Base-by-base conservation (phyloP, 2,329 filamentous ascomycete genomes). In the Calonectria honghensis region DNA sequence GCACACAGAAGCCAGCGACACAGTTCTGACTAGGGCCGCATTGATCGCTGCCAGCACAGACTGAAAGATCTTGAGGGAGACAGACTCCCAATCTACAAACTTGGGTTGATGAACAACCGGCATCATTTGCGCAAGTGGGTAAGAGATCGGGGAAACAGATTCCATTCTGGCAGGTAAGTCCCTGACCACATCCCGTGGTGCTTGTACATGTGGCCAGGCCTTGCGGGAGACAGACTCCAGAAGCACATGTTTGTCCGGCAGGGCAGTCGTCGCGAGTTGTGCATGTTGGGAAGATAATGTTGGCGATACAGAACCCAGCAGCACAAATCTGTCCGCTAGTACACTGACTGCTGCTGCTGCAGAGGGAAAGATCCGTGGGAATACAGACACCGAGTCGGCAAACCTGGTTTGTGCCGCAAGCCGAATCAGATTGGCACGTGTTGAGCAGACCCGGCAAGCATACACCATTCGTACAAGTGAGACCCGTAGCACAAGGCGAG, bases 321-420 rank as follows among this genome's bases (percentile, higher is more conserved):
- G 45, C 27, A 39, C 68, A 70, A 13, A 9, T 10, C 16, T 52
- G 31, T 5, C 39, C 66, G 18, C 18, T 5, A 0, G 24, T 48
- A 9, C 66, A 70, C 10, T 63, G 35, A 24, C 13, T 32, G 13
- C 27, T 29, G 39, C 35, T 41, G 2, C 48, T 31, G 27, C 68
- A 72, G 3, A 37, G 24, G 3, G 63, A 45, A 10, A 72, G 20
- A 16, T 59, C 13, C 0, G 20, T 27, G 16, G 63, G 63, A 13
- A 72, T 24, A 14, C 70, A 72, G 1, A 66, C 37, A 1, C 70
- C 70, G 3, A 72, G 63, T 24, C 63, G 45, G 27, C 70, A 73
- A 4, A 68, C 52, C 9, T 63, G 37, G 29, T 52, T 48, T 4
- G 37, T 72, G 16, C 24, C 11, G 39, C 70, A 72, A 24, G 24